Percentiles rank a stretch among this genome's conserved stretches.
Conservation (phyloP, 1,139 yeast species). For the Nakaseomyces uthaithaninus region DNA sequence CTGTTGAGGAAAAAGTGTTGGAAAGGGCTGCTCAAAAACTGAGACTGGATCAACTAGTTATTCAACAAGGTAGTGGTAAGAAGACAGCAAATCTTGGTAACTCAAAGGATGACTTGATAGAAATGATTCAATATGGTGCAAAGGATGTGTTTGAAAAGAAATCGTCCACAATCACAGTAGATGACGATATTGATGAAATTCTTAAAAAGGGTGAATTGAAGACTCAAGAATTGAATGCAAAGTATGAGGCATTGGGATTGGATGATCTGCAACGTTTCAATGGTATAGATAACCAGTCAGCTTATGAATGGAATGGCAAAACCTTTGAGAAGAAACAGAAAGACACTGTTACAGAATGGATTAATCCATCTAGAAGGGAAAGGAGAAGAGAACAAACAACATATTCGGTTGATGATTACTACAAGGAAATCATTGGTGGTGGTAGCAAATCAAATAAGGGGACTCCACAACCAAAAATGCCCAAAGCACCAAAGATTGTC, state of each 20-base stretch:
- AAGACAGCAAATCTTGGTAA: conserved; percentile 36
- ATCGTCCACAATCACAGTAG: conserved; percentile 29
- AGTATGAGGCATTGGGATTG: conserved; percentile 58
- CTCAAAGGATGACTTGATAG: conserved; percentile 61
- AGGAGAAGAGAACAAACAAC: conserved; percentile 86
- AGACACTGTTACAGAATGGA: conserved; percentile 55
- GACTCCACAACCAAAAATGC: conserved; percentile 41
- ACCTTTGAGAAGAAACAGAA: conserved; percentile 70
- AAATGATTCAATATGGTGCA: conserved; percentile 79
- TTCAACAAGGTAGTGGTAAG: conserved; percentile 56
- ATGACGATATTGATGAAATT: conserved; percentile 52
- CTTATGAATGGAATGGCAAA: conserved; percentile 96
- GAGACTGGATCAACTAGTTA: conserved; percentile 70
- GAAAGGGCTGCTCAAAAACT: conserved; percentile 76
- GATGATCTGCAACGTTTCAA: conserved; percentile 67
- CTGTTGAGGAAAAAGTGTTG: conserved; percentile 71
- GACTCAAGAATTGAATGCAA: conserved; percentile 53
- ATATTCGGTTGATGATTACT: conserved; percentile 80
- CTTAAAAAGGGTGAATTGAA: conserved; percentile 54
- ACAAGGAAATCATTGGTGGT: conserved; percentile 54
- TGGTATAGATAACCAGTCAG: conserved; percentile 59
- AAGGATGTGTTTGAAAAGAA: conserved; percentile 45
- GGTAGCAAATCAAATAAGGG: conserved; percentile 31
- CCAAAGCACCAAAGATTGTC: conserved; percentile 65
- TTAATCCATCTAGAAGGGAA: conserved; percentile 83